Base-by-base conservation (phyloP, 352 stramenopile genomes). In the Phytophthora nicotianae region DNA sequence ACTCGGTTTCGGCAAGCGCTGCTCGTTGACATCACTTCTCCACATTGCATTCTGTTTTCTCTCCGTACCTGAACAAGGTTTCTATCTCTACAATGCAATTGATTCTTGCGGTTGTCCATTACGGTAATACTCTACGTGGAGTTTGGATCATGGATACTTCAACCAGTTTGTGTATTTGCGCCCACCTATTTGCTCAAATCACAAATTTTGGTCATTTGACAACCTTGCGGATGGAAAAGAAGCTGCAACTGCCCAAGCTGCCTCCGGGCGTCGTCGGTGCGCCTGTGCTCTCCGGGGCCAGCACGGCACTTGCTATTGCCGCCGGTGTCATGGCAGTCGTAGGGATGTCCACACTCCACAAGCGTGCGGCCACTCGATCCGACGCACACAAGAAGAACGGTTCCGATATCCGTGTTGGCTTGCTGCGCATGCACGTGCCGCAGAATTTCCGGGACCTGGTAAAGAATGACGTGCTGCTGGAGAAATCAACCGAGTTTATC, bases 401-500 rank as follows among this genome's bases (percentile, higher is more conserved):
- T 1, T 14, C 49, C 16, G 52, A 67, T 21, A 53, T 91, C 21
- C 73, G 66, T 10, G 76, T 89, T 10, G 82, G 74, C 0, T 46
- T 90, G 37, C 55, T 90, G 23, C 74, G 77, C 14, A 62, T 92
- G 37, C 59, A 78, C 42, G 78, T 90, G 40, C 75, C 81, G 26
- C 62, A 77, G 62, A 90, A 82, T 54, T 84, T 88, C 40, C 81
- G 74, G 1, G 75, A 82, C 50, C 40, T 84, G 58, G 79, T 88
- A 17, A 88, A 83, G 56, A 88, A 90, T 54, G 70, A 94, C 67
- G 81, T 94, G 52, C 61, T 92, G n/a, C 23, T 94, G 20, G 82
- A 91, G 48, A 90, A 88, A 58, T 51, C 72, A 9, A 71, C 81
- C 17, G 70, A 74, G 23, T 55, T 72, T 7, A 81, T 88, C 23